A percentile compares a stretch with the other conserved stretches of the same genome.
Conservation (phyloP, 106 monocot species). For the Phalaenopsis aphrodite region DNA sequence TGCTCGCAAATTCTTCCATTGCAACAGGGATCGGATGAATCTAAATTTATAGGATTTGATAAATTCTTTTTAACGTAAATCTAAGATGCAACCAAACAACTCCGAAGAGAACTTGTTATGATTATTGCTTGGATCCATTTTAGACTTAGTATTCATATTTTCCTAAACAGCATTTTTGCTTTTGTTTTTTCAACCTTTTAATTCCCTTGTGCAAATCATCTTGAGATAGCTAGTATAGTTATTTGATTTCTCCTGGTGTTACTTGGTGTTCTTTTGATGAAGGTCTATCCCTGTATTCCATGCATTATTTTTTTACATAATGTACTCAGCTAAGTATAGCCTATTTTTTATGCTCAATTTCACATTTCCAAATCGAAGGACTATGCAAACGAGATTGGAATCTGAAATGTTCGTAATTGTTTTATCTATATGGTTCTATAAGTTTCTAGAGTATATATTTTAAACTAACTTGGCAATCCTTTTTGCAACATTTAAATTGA, state of each 20-base stretch:
- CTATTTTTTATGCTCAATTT: background rate
- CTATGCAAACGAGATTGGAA: background rate
- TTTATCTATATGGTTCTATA: background rate
- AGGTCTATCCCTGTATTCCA: background rate
- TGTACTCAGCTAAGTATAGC: background rate
- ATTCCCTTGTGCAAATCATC: background rate
- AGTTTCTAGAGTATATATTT: background rate
- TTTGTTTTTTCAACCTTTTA: background rate
- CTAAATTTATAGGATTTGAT: too few relatives aligned
- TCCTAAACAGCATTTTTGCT: background rate
- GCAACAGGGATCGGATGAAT: too few relatives aligned
- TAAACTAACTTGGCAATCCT: background rate
- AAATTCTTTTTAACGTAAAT: too few relatives aligned
- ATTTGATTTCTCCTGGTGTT: background rate
- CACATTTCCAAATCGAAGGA: background rate
- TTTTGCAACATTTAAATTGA: constrained; percentile 1
- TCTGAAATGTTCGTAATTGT: background rate
- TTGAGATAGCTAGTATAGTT: background rate
- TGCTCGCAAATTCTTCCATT: too few relatives aligned
- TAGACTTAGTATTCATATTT: background rate
- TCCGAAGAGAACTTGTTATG: too few relatives aligned
- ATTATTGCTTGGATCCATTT: background rate
- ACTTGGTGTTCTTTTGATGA: background rate
- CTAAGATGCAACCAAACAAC: too few relatives aligned
- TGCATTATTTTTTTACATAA: background rate